These are phyloP conservation scores for Posidonia australis DNA, from an alignment of 106 monocot genomes.

Conservation along the genomic window DNA sequence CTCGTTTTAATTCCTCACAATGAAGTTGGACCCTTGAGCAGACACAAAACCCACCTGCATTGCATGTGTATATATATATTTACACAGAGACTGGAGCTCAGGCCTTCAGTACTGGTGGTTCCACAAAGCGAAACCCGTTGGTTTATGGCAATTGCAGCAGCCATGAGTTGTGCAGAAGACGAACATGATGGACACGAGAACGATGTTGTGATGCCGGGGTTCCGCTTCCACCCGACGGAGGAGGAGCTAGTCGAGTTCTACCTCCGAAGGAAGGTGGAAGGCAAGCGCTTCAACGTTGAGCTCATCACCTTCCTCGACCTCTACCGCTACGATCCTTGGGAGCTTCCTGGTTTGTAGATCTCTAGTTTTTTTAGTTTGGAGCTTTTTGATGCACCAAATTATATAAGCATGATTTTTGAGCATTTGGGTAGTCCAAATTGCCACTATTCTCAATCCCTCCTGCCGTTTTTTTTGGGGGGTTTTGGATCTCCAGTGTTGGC, in stretches of 20 bases:
- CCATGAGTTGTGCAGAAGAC: neutral
- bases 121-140: neutral
- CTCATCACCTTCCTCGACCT: constrained; percentile 30
- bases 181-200: constrained; percentile 16
- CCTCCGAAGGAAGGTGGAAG: constrained; percentile 27
- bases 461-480: no score
- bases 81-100: neutral
- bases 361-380: neutral
- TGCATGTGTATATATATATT: neutral
- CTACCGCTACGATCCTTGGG: constrained; percentile 29
- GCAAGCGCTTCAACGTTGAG: constrained; percentile 27
- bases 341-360: constrained; percentile 19
- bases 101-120: neutral
- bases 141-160: constrained; percentile 11
- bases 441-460: neutral
- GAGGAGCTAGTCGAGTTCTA: constrained; percentile 27
- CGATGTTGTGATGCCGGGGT: constrained; percentile 27
- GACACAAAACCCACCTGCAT: no score
- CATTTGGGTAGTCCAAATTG: neutral
- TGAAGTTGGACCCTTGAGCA: neutral
- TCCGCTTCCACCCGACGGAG: constrained; percentile 30
- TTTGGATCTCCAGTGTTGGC: no score
- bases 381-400: neutral
- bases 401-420: neutral
- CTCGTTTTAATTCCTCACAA: neutral